Percentiles rank a stretch among this genome's conserved stretches.
These are phyloP conservation scores for Fremontodendron californicum DNA, from an alignment of 345 rosid species.

Conservation along the genomic window DNA sequence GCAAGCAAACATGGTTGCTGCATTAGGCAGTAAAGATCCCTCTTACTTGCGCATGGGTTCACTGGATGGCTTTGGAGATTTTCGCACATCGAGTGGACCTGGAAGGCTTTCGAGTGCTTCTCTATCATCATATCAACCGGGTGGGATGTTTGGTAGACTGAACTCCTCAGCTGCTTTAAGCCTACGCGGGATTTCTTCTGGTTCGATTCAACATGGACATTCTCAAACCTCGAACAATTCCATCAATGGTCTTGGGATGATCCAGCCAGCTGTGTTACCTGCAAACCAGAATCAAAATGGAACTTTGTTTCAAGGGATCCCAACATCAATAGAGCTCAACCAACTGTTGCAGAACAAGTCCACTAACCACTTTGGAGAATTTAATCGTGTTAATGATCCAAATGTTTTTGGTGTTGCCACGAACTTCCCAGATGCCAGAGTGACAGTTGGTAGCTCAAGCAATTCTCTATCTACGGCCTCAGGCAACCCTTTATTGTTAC, in stretches of 20 bases:
- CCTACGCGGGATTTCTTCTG: constrained; percentile 53
- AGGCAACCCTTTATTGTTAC: constrained; percentile 40
- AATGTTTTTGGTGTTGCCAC: constrained; percentile 24
- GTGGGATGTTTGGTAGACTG: constrained; percentile 44
- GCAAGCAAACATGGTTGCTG: constrained; percentile 52
- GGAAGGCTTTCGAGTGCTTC: constrained; percentile 49
- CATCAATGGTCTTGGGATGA: constrained; percentile 40
- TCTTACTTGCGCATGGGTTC: constrained; percentile 47
- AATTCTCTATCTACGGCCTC: constrained; percentile 33
- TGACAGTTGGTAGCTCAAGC: constrained; percentile 37
- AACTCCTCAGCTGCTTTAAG: constrained; percentile 50
- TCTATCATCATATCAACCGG: constrained; percentile 46
- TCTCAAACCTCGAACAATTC: constrained; percentile 43
- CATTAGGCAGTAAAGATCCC: constrained; percentile 54
- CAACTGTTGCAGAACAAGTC: constrained; percentile 43
- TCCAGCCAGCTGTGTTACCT: constrained; percentile 37
- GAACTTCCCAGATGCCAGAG: constrained; percentile 36
- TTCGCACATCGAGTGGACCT: constrained; percentile 36
- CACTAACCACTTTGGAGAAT: constrained; percentile 38
- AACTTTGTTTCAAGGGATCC: constrained; percentile 39
- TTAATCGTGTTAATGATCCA: constrained; percentile 32
- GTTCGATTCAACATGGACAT: constrained; percentile 46
- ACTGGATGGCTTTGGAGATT: constrained; percentile 54
- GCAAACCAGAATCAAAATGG: constrained; percentile 37
- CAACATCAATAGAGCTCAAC: constrained; percentile 43